A percentile compares a stretch with the other conserved stretches of the same genome.
Conservation (phyloP, 2,329 filamentous ascomycete genomes). For the Septoria petroselini region DNA sequence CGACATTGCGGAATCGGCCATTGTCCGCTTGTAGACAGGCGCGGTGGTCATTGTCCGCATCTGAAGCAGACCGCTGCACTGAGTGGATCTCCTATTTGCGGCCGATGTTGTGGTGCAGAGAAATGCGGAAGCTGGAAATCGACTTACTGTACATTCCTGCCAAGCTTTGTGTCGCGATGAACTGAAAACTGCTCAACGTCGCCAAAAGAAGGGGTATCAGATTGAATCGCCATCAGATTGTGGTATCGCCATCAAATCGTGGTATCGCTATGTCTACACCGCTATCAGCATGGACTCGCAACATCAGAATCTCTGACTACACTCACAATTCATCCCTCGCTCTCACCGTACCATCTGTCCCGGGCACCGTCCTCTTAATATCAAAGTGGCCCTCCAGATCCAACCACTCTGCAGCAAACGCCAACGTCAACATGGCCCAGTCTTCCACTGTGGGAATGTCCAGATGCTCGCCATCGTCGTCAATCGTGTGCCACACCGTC, state of each 20-base stretch:
- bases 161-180: too few relatives aligned
- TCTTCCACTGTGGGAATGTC: slow-evolving; percentile 77
- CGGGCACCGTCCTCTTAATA: slow-evolving; percentile 9
- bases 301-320: background rate
- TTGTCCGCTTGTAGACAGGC: too few relatives aligned
- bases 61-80: too few relatives aligned
- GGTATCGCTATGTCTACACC: background rate
- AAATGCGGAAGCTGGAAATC: too few relatives aligned
- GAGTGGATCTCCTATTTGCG: too few relatives aligned
- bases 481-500: slow-evolving; percentile 76
- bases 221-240: too few relatives aligned
- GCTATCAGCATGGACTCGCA: slow-evolving; percentile 1
- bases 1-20: too few relatives aligned
- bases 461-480: slow-evolving; percentile 80
- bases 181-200: too few relatives aligned
- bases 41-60: too few relatives aligned
- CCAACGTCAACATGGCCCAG: slow-evolving; percentile 80
- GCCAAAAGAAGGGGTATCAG: too few relatives aligned
- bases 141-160: too few relatives aligned
- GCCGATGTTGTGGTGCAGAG: too few relatives aligned
- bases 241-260: background rate
- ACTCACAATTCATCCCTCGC: slow-evolving; percentile 27
- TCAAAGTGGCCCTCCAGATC: slow-evolving; percentile 64
- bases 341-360: background rate
- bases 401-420: slow-evolving; percentile 89